These are phyloP conservation scores for Podospora australis DNA, from an alignment of 495 filamentous ascomycete genomes.

Conservation along the genomic window DNA sequence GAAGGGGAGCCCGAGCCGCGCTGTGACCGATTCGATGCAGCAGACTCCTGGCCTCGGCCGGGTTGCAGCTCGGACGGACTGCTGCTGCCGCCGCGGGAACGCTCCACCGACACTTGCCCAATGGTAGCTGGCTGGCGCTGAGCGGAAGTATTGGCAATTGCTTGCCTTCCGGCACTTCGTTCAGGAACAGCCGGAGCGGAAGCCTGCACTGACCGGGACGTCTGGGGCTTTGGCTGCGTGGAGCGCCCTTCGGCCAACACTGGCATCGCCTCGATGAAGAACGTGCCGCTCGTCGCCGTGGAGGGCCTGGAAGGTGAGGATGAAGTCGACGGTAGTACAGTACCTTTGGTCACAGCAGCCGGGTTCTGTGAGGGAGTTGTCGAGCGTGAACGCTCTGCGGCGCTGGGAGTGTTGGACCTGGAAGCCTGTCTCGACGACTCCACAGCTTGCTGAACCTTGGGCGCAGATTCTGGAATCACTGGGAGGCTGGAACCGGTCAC, in stretches of 20 bases:
- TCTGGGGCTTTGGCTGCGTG: slow-evolving; percentile 7
- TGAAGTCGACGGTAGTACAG: slow-evolving; percentile 23
- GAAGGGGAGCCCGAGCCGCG: slow-evolving; percentile 36
- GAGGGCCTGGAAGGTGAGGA: slow-evolving; percentile 2
- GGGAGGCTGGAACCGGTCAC: slow-evolving; percentile 5
- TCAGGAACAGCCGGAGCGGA: slow-evolving; percentile 34
- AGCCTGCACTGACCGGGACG: slow-evolving; percentile 2
- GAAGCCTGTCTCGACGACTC: not conserved
- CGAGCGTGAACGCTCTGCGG: slow-evolving; percentile 5
- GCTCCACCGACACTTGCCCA: slow-evolving; percentile 27
- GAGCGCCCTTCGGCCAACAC: slow-evolving; percentile 21
- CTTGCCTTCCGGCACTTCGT: slow-evolving; percentile 30
- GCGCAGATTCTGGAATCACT: slow-evolving; percentile 8
- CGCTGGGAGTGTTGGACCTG: slow-evolving; percentile 6
- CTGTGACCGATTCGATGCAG: slow-evolving; percentile 15
- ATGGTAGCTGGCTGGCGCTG: slow-evolving; percentile 25
- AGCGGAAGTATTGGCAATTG: slow-evolving; percentile 16
- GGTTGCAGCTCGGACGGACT: slow-evolving; percentile 14
- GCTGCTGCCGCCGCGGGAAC: slow-evolving; percentile 12
- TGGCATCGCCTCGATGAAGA: slow-evolving; percentile 25
- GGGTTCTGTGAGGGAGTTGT: slow-evolving; percentile 14
- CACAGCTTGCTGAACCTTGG: not conserved
- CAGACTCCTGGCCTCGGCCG: slow-evolving; percentile 13
- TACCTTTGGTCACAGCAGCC: slow-evolving; percentile 29
- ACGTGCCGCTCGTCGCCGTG: slow-evolving; percentile 13